Conservation (phyloP, 805 yeast species). For the Ogataea naganishii region DNA sequence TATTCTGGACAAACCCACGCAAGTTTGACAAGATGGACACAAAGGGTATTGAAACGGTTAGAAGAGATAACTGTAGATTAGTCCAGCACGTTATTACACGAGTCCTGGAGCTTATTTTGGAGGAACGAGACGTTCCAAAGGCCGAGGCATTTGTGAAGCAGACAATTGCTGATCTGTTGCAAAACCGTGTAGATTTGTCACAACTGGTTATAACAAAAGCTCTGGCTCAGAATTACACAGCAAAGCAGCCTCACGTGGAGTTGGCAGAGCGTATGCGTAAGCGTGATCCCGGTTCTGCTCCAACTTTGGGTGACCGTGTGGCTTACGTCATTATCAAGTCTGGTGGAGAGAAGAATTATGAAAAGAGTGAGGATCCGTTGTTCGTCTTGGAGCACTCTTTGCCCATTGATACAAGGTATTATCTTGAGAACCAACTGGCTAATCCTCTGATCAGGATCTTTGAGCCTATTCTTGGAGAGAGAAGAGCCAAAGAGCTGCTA, state of each 20-base stretch:
- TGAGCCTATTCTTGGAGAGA: conserved; percentile 89
- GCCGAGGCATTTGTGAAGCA: conserved; percentile 82
- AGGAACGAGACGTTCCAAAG: conserved; percentile 76
- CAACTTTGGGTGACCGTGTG: conserved; percentile 94
- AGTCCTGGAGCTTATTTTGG: conserved; percentile 75
- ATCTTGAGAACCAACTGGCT: conserved; percentile 83
- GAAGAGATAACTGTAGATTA: conserved; percentile 93
- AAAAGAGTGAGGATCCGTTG: conserved; percentile 94
- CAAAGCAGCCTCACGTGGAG: conserved; percentile 96
- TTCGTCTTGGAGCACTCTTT: conserved; percentile 86
- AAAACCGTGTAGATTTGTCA: conserved; percentile 86
- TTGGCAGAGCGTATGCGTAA: conserved; percentile 92
- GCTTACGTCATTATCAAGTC: conserved; percentile 89
- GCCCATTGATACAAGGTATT: conserved; percentile 91
- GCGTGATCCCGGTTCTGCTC: conserved; percentile 97
- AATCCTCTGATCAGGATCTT: conserved; percentile 91
- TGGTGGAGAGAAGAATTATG: conserved; percentile 81
- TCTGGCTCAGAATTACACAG: conserved; percentile 85
- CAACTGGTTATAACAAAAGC: conserved; percentile 92
- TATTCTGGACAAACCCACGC: conserved; percentile 91
- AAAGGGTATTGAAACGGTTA: conserved; percentile 95
- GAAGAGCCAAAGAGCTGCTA: conserved; percentile 68
- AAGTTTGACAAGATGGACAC: conserved; percentile 96
- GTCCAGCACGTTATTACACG: conserved; percentile 93
- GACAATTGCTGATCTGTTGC: conserved; percentile 83